Evolutionary conservation across 768 basidiomycete genomes (phyloP).

Genomic region (Agaricus subrufescens): DNA sequence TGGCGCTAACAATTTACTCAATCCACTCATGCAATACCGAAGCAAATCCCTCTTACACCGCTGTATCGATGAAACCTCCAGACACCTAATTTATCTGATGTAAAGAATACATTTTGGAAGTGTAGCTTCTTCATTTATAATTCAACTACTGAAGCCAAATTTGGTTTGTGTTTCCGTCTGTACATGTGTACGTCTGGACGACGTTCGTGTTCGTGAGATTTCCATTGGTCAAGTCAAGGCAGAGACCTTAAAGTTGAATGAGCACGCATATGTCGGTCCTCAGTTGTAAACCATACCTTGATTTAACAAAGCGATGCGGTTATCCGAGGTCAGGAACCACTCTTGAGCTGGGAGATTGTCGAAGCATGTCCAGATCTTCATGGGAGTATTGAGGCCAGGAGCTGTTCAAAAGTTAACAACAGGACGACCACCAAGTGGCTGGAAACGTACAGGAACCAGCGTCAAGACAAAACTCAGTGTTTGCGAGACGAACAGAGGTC

Average conservation of each 20-base stretch:
- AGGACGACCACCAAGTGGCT: not conserved
- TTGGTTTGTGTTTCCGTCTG: constrained; percentile 23
- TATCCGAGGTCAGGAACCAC: constrained; percentile 13
- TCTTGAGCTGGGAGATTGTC: constrained; percentile 15
- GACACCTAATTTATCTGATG: no score
- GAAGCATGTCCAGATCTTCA: constrained; percentile 21
- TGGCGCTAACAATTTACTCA: no score
- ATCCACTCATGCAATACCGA: no score
- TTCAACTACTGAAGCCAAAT: constrained; percentile 16
- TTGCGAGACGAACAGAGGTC: constrained; percentile 18
- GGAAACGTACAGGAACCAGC: constrained; percentile 17
- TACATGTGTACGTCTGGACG: constrained; percentile 25
- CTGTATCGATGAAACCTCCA: no score
- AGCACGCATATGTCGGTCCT: not conserved
- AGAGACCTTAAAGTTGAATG: constrained; percentile 13
- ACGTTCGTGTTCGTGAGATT: constrained; percentile 20
- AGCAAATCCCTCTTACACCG: no score
- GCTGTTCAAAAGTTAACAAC: not conserved
- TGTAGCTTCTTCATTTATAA: no score
- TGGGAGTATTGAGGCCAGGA: constrained; percentile 11
- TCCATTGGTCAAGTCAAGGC: constrained; percentile 27
- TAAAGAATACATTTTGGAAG: no score
- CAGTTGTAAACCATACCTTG: not conserved
- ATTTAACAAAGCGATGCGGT: constrained; percentile 7
- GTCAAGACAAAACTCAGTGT: constrained; percentile 22